Evolutionary conservation across 148 eudicot genomes (phyloP).

Genomic region (Rhododendron griersonianum): DNA sequence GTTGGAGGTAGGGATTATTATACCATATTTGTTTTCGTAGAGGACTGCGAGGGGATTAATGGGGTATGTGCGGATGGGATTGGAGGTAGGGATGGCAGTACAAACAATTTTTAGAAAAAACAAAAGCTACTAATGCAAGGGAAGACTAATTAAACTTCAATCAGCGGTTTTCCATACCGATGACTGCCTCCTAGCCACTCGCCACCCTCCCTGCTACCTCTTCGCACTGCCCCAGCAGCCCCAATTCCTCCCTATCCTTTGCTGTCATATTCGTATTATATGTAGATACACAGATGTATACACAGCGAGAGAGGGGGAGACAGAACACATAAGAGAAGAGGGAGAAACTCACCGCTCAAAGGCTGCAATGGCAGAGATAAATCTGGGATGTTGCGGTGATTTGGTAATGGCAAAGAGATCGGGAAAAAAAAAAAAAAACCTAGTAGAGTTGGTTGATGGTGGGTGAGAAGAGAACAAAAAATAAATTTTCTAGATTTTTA

Average conservation of each 20-base stretch:
- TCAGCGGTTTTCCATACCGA: background rate
- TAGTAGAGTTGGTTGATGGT: too few species aligned
- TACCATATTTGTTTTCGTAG: background rate
- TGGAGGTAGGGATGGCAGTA: background rate
- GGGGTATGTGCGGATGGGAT: background rate
- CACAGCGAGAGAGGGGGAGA: too few species aligned
- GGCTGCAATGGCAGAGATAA: background rate
- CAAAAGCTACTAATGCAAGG: background rate
- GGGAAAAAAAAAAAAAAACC: too few species aligned
- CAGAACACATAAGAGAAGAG: too few species aligned
- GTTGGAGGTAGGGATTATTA: background rate
- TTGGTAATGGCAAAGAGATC: background rate
- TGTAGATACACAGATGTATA: too few species aligned
- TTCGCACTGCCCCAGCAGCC: too few species aligned
- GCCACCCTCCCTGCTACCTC: background rate
- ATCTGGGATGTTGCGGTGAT: background rate
- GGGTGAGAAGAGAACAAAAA: background rate
- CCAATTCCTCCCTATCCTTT: too few species aligned
- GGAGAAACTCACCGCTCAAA: background rate
- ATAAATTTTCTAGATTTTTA: background rate
- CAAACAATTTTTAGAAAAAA: background rate
- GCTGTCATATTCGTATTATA: too few species aligned
- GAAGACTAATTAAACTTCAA: background rate
- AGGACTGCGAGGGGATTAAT: background rate
- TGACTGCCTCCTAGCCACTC: background rate